Percentiles rank a stretch among this genome's conserved stretches.
Conservation (phyloP, 106 monocot species). For the Dendrobium officinale region DNA sequence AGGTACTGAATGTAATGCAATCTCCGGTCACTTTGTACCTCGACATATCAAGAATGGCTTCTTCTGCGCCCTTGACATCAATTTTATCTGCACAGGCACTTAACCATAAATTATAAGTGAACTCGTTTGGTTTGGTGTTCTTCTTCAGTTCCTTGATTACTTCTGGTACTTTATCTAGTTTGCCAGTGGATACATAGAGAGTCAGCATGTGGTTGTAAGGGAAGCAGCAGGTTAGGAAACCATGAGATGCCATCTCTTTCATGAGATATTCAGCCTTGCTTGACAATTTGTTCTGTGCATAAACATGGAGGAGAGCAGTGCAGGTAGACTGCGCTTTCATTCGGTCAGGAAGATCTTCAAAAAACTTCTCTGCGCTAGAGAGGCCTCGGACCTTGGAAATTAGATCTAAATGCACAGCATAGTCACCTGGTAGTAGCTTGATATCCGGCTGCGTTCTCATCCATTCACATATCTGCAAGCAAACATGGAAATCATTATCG, state of each 20-base stretch:
- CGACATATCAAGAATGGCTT: constrained; percentile 53
- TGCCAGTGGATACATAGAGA: constrained; percentile 43
- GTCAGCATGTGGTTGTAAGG: constrained; percentile 87
- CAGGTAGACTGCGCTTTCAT: constrained; percentile 72
- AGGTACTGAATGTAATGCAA: constrained; percentile 73
- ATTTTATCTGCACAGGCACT: constrained; percentile 36
- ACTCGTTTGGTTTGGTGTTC: constrained; percentile 47
- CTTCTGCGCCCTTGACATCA: constrained; percentile 44
- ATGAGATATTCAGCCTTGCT: constrained; percentile 73
- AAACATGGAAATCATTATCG: not conserved
- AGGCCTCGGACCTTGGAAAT: constrained; percentile 78
- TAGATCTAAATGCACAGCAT: constrained; percentile 84
- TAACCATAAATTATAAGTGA: constrained; percentile 80
- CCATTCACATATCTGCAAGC: constrained; percentile 91
- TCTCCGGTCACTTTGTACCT: constrained; percentile 39
- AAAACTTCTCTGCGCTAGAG: constrained; percentile 86
- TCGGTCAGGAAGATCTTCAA: constrained; percentile 69
- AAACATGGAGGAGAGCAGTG: constrained; percentile 74
- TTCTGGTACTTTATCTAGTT: constrained; percentile 46
- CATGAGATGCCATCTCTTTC: constrained; percentile 51
- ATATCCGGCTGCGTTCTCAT: constrained; percentile 59
- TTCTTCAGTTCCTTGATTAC: constrained; percentile 61
- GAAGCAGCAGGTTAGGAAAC: constrained; percentile 47
- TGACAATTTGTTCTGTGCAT: constrained; percentile 38
- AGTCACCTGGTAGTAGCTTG: constrained; percentile 72